A percentile compares a stretch with the other conserved stretches of the same genome.
Evolutionary conservation across 176 grass and related monocot genomes (phyloP).

Genomic region (Bothriochloa decipiens): DNA sequence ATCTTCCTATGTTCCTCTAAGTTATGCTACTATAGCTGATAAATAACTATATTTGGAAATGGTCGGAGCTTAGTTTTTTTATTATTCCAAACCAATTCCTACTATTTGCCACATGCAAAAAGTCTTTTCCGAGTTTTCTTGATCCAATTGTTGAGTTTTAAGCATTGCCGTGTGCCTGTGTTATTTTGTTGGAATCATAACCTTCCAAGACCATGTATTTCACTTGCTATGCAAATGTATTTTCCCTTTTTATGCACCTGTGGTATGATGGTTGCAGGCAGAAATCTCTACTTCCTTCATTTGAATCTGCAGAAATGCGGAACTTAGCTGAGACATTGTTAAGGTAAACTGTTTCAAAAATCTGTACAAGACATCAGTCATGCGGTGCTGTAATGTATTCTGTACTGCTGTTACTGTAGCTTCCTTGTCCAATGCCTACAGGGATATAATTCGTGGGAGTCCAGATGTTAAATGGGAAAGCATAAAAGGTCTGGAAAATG

Average conservation of each 20-base stretch:
- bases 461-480: conserved; percentile 99
- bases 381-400: conserved; percentile 19
- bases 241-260: not conserved
- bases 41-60: too few relatives aligned
- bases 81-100: too few relatives aligned
- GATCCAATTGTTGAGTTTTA: not conserved
- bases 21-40: too few relatives aligned
- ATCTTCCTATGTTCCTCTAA: too few relatives aligned
- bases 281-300: conserved; percentile 86
- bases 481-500: conserved; percentile 93
- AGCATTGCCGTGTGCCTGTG: conserved; percentile 3
- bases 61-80: too few relatives aligned
- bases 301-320: conserved; percentile 87
- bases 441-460: conserved; percentile 89
- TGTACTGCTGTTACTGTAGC: conserved; percentile 2
- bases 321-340: conserved; percentile 87
- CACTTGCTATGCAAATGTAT: not conserved
- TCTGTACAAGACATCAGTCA: not conserved
- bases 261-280: conserved; percentile 50
- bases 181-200: not conserved
- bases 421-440: conserved; percentile 42
- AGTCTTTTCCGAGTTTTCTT: not conserved
- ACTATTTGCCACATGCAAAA: too few relatives aligned
- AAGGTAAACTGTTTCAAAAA: conserved; percentile 50
- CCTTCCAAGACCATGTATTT: not conserved